phyloP scores from a whole-genome alignment of 1,139 yeast genomes.

The Geotrichum restrictum region DNA sequence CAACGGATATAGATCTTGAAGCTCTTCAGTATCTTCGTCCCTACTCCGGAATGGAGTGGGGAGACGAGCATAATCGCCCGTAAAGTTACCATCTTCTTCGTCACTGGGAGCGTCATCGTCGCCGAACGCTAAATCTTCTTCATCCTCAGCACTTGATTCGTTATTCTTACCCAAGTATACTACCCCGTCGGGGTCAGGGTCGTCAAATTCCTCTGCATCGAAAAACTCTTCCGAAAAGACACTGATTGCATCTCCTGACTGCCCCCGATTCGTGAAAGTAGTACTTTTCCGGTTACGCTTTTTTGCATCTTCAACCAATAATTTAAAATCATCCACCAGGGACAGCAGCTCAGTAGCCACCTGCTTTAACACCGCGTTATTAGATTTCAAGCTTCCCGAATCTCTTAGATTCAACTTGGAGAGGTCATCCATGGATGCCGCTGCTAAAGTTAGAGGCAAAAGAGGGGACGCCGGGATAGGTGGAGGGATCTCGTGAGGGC shows the following conservation, averaged over 20 bases:
- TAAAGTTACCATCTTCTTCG: constrained; percentile 1
- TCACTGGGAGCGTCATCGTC: constrained; percentile 9
- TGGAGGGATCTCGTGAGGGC: constrained; percentile 1
- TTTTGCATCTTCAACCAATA: neutral
- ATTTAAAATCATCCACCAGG: neutral
- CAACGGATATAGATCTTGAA: constrained; percentile 54
- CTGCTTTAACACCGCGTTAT: neutral
- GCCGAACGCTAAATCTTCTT: constrained; percentile 21
- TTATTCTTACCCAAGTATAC: constrained; percentile 31
- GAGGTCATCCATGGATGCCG: neutral
- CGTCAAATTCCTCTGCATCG: constrained; percentile 60
- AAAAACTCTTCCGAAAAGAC: constrained; percentile 52
- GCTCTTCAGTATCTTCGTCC: constrained; percentile 24
- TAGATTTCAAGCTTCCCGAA: too few species aligned
- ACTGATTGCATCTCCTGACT: constrained; percentile 21
- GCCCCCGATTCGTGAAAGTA: neutral
- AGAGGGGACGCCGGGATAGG: constrained; percentile 9
- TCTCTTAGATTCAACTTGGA: constrained; percentile 3
- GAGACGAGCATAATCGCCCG: neutral
- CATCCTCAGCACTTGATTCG: constrained; percentile 27
- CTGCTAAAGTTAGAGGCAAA: neutral
- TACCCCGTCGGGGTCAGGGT: constrained; percentile 32
- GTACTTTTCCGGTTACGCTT: neutral
- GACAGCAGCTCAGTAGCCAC: neutral
- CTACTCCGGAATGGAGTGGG: neutral